These are phyloP conservation scores for Tuber borchii DNA, from an alignment of 495 filamentous ascomycete species.

Conservation along the genomic window DNA sequence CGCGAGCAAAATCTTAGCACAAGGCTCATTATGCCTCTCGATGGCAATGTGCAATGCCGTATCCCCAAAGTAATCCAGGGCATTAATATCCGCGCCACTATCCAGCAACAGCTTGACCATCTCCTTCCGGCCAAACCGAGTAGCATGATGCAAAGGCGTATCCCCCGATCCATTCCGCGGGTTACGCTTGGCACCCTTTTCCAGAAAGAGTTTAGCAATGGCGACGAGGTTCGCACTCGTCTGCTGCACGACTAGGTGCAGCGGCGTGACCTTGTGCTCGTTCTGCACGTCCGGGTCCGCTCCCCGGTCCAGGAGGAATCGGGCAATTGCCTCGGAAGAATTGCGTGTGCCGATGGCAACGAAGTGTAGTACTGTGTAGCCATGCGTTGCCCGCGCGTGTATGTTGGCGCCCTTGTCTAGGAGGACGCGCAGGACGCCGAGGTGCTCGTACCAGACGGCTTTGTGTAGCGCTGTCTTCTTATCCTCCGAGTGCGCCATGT, in stretches of 20 bases:
- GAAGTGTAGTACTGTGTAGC: background rate
- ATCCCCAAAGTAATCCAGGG: background rate
- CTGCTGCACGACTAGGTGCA: conserved; percentile 2
- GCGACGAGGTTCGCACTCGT: conserved; percentile 1
- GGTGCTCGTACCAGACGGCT: conserved; percentile 6
- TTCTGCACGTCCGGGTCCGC: conserved; percentile 1
- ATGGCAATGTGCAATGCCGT: background rate
- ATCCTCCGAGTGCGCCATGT: conserved; percentile 4
- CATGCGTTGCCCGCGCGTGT: conserved; percentile 2
- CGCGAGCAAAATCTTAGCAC: background rate
- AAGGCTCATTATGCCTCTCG: background rate
- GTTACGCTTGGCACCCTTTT: background rate
- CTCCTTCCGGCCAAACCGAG: conserved; percentile 1
- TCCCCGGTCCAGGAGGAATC: conserved; percentile 1
- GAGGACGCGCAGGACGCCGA: conserved; percentile 2
- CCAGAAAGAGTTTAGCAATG: background rate
- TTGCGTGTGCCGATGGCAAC: background rate
- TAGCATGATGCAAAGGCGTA: background rate
- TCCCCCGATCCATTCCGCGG: background rate
- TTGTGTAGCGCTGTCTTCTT: conserved; percentile 5
- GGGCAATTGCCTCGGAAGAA: background rate
- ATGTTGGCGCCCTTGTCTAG: background rate
- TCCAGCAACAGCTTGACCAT: background rate
- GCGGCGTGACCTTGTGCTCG: background rate
- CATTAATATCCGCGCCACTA: background rate